Evolutionary conservation across 495 filamentous ascomycete genomes (phyloP).

Genomic region (Neurospora terricola): DNA sequence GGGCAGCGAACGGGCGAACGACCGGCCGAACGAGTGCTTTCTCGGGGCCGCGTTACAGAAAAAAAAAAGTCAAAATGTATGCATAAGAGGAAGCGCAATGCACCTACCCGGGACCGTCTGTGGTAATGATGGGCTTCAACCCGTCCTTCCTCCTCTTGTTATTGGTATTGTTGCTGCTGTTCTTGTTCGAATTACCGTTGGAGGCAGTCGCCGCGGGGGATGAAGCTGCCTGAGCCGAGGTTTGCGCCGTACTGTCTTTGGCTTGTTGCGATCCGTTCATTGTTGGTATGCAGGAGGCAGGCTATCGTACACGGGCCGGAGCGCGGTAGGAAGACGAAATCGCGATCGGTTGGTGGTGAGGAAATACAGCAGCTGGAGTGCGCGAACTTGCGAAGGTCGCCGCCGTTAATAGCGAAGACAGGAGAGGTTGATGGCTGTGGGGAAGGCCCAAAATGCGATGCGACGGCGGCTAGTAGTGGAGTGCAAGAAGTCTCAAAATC

Average conservation of each 20-base stretch:
- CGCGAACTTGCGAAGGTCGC: neutral
- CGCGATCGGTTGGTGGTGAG: neutral
- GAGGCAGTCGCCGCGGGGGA: constrained; percentile 14
- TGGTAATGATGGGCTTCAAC: constrained; percentile 84
- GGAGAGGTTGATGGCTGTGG: neutral
- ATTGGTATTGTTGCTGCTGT: constrained; percentile 37
- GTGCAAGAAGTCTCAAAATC: neutral
- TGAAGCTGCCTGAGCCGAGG: constrained; percentile 11
- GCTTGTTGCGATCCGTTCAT: constrained; percentile 27
- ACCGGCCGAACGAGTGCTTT: constrained; percentile 19
- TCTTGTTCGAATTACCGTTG: constrained; percentile 32
- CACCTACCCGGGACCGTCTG: constrained; percentile 48
- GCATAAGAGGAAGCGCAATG: constrained; percentile 13
- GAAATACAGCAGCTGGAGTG: neutral
- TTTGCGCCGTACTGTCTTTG: constrained; percentile 18
- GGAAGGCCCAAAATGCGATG: neutral
- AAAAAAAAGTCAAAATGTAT: constrained; percentile 3
- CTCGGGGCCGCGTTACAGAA: constrained; percentile 8
- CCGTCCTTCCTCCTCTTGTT: constrained; percentile 88
- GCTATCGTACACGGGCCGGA: neutral
- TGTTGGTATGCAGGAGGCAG: constrained; percentile 1
- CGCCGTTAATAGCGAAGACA: neutral
- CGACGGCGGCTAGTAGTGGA: neutral
- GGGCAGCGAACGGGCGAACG: constrained; percentile 17
- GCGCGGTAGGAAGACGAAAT: neutral